phyloP scores from a whole-genome alignment of 768 basidiomycete species.

The Fistulinella prunicolor region DNA sequence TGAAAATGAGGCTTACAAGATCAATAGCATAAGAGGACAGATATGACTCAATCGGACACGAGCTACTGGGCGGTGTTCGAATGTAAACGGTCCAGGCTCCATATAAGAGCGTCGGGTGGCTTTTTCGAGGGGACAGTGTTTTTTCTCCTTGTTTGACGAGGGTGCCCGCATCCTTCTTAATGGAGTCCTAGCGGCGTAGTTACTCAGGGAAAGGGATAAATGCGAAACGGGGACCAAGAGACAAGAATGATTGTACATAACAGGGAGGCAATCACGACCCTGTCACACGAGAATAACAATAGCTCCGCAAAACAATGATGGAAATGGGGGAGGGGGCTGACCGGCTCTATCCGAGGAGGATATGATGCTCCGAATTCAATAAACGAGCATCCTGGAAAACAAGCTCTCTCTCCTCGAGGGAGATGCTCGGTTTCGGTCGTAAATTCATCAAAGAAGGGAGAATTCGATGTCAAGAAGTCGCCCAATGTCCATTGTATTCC shows the following conservation, averaged over 20 bases:
- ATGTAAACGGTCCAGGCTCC: no score
- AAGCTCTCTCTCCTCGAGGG: not conserved
- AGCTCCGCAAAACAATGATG: not conserved
- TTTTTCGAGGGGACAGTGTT: no score
- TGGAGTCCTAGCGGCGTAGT: not conserved
- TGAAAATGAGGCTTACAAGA: no score
- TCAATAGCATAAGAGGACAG: no score
- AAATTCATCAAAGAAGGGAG: not conserved
- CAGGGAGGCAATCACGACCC: not conserved
- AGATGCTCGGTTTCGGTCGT: not conserved
- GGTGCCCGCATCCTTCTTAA: not conserved
- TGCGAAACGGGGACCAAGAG: not conserved
- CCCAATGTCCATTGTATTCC: not conserved
- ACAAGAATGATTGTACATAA: conserved; percentile 1
- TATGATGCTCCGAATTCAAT: not conserved
- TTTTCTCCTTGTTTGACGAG: not conserved
- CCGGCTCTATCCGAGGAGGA: not conserved
- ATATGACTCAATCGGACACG: no score
- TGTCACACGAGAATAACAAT: conserved; percentile 1
- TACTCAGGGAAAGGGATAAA: not conserved
- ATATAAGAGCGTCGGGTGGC: no score
- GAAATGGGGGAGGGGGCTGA: not conserved
- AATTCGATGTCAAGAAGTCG: not conserved
- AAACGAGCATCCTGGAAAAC: not conserved
- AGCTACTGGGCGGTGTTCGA: no score